Base-by-base conservation (phyloP, 164 flowering plant genomes). In the Piper betle region DNA sequence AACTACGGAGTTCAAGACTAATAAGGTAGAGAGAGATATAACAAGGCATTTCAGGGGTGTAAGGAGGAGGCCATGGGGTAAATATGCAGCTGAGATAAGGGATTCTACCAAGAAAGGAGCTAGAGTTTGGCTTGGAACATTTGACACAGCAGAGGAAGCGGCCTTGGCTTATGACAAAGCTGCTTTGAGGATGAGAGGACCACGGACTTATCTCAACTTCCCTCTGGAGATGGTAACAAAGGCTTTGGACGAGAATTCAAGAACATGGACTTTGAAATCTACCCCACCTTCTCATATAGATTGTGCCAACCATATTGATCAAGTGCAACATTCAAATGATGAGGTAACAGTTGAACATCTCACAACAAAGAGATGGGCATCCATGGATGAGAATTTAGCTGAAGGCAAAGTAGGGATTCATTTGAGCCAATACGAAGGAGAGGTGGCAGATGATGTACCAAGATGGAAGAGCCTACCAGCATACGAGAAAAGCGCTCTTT, bases 161-260 rank as follows among this genome's bases (percentile, higher is more conserved):
- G 95, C 95, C 2, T 55, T 84, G 74, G 95, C 95, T 61, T 87
- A 87, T 71, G 91, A 87, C 64, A 85, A 80, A 63, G 95, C 95
- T 37, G 95, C 95, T 53, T 70, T 87, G 52, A 77, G 77, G 40
- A 84, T 84, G 68, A 75, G 95, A 75, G 95, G 95, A 18, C 77
- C 84, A 8, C 77, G 78, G 58, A 79, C 95, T 41, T 66, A 62
- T 53, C 81, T 83, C 2, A 87, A 87, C 60, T 85, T 84, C 65
- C 85, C 88, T 19, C 64, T 80, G 54, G 83, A 84, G 60, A 69
- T 57, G 12, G 85, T 79, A 50, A 62, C 70, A 0, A 55, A 71
- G 64, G 84, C 80, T 50, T 20, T 70, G 63, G 74, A 39, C 13
- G 18, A 37, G 53, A 64, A 40, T 37, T 18, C 37, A 38, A 20